Percentiles rank a stretch among this genome's conserved stretches.
Evolutionary conservation across 768 basidiomycete genomes (phyloP).

Genomic region (Agrocybe praecox): DNA sequence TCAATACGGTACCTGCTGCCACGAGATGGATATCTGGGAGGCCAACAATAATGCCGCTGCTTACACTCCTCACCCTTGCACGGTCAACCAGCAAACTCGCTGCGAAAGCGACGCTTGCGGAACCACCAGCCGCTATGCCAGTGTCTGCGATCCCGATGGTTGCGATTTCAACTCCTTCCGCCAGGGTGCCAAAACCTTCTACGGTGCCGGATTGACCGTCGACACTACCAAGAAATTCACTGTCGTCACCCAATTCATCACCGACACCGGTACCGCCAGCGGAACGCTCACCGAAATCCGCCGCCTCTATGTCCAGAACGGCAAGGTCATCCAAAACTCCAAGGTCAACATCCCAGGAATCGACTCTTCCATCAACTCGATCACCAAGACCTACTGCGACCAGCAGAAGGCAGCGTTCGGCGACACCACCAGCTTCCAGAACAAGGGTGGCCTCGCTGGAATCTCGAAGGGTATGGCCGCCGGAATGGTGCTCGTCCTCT

Average conservation of each 20-base stretch:
- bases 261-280: constrained; percentile 41
- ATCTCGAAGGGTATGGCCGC: constrained; percentile 35
- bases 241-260: constrained; percentile 62
- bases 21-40: constrained; percentile 61
- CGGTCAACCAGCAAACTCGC: constrained; percentile 34
- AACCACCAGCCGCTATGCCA: constrained; percentile 35
- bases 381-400: constrained; percentile 50
- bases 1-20: constrained; percentile 26
- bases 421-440: constrained; percentile 42
- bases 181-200: constrained; percentile 50
- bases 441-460: constrained; percentile 42
- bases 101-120: constrained; percentile 45
- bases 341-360: constrained; percentile 47
- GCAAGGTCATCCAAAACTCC: constrained; percentile 53
- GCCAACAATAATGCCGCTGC: constrained; percentile 53
- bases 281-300: constrained; percentile 57
- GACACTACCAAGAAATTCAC: constrained; percentile 41
- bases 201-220: constrained; percentile 42
- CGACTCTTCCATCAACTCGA: constrained; percentile 36
- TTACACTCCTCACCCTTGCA: constrained; percentile 56
- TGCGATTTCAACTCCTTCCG: constrained; percentile 69
- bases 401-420: constrained; percentile 46
- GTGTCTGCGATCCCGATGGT: constrained; percentile 56
- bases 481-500: constrained; percentile 53
- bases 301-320: constrained; percentile 58